Base-by-base conservation (phyloP, 169 alveolate genomes). In the Neospora caninum region DNA sequence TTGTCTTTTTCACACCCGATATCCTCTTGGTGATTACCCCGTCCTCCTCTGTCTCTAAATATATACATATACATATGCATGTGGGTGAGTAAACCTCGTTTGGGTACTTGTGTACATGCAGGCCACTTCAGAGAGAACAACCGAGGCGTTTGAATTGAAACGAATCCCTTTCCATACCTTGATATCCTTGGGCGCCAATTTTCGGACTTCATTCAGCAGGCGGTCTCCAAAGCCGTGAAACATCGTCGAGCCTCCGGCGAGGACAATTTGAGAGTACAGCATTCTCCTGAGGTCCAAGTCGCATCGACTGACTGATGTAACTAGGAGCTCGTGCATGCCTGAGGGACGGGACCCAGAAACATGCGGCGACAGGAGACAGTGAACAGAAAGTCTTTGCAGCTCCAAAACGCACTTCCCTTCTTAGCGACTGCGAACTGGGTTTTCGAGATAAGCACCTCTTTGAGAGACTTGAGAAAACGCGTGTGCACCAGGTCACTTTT, bases 211-310 rank as follows among this genome's bases (percentile, higher is more conserved):
- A 54, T 95, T 93, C 38, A 96, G 92, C 34, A 96, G 95, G 80
- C 97, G 94, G n/a, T 89, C 95, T 10, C 97, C 97, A 88, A 94
- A 96, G n/a, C 97, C 97, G 78, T 86, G 91, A 34, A 86, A 86
- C 43, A 39, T 39, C 78, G 91, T 86, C 43, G 69, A 39, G 80
- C 94, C 94, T 45, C 94, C 94, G 18, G 94, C 88, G 22, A 91
- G 88, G 25, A 93, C 95, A 78, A 97, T 94, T 94, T 96, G 97
- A 31, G 97, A 93, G 95, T 96, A 97, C 67, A 97, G 96, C 41
- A 97, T 96, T 93, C 91, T 92, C 93, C 98, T 82, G 49, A 97
- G 58, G 92, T 97, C 98, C 96, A 97, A 93, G 92, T 97, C 98
- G 7, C 97, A 97, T 73, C 97, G 84, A 42, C 95, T 88, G 92